Percentiles rank a stretch among this genome's conserved stretches.
Conservation (phyloP, 1,284 basidiomycete species). For the Bjerkandera adusta region DNA sequence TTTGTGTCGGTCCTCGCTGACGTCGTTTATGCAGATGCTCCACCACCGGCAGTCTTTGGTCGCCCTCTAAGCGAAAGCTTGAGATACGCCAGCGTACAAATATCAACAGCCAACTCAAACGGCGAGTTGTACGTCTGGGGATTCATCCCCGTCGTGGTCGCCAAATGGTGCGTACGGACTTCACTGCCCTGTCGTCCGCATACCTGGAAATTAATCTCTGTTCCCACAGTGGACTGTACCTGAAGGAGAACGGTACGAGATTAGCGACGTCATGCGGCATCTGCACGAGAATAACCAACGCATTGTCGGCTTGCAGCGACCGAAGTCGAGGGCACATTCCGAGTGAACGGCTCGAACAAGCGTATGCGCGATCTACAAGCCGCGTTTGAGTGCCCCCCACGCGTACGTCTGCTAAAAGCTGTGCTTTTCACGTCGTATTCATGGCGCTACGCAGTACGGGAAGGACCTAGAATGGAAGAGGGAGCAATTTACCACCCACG, state of each 20-base stretch:
- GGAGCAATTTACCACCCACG: conserved; percentile 87
- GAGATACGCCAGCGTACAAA: conserved; percentile 88
- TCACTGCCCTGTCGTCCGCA: conserved; percentile 8
- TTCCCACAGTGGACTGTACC: conserved; percentile 70
- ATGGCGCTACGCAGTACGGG: conserved; percentile 71
- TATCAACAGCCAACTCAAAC: conserved; percentile 85
- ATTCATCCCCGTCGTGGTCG: conserved; percentile 95
- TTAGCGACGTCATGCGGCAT: conserved; percentile 11
- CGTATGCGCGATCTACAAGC: conserved; percentile 95
- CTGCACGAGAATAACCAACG: conserved; percentile 6
- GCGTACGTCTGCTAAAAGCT: conserved; percentile 49
- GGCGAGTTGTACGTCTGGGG: conserved; percentile 89
- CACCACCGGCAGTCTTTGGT: conserved; percentile 70
- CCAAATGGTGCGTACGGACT: conserved; percentile 78
- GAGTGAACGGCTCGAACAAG: conserved; percentile 90
- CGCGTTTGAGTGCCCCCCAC: conserved; percentile 85
- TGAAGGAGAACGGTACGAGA: conserved; percentile 82
- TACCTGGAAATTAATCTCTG: conserved; percentile 11
- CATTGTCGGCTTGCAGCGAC: conserved; percentile 58
- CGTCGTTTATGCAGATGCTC: conserved; percentile 8
- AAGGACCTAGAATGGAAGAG: conserved; percentile 90
- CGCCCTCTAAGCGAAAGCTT: conserved; percentile 83
- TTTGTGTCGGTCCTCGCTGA: background rate
- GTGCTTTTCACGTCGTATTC: conserved; percentile 6
- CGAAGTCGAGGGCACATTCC: conserved; percentile 94